Percentiles rank a stretch among this genome's conserved stretches.
Conservation (phyloP, 2,329 filamentous ascomycete species). For the Chrysoporthe austroafricana region DNA sequence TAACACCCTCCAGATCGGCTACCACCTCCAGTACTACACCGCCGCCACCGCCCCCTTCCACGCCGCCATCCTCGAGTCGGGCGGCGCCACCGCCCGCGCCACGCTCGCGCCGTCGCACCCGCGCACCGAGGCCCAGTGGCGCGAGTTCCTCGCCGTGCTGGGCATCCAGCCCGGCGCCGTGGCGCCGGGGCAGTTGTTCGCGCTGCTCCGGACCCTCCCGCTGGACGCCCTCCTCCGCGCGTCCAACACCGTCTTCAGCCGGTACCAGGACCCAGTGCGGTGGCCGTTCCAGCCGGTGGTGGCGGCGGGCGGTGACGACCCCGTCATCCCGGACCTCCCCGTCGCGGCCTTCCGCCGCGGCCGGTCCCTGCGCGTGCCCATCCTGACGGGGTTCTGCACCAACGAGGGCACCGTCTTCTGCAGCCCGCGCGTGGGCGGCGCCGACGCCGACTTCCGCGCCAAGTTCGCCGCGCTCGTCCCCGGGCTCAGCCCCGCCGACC, state of each 20-base stretch:
- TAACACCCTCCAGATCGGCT: slow-evolving; percentile 57
- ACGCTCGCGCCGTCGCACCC: slow-evolving; percentile 58
- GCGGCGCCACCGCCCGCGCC: slow-evolving; percentile 58
- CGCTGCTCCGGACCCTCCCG: slow-evolving; percentile 51
- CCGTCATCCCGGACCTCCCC: slow-evolving; percentile 61
- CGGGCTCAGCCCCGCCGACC: slow-evolving; percentile 53
- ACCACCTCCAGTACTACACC: slow-evolving; percentile 61
- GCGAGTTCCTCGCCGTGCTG: slow-evolving; percentile 56
- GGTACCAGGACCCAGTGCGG: slow-evolving; percentile 48
- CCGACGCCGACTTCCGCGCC: slow-evolving; percentile 54
- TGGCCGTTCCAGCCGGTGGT: slow-evolving; percentile 74
- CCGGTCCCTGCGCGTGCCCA: slow-evolving; percentile 58
- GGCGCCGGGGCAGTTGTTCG: slow-evolving; percentile 54
- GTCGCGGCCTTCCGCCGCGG: slow-evolving; percentile 61
- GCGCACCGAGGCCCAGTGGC: slow-evolving; percentile 59
- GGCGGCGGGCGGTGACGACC: slow-evolving; percentile 44
- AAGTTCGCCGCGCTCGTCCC: slow-evolving; percentile 69
- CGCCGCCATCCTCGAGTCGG: slow-evolving; percentile 61
- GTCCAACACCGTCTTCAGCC: slow-evolving; percentile 48
- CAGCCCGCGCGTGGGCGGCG: slow-evolving; percentile 47
- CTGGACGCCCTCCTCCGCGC: slow-evolving; percentile 44
- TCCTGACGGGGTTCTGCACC: slow-evolving; percentile 72
- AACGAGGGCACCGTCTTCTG: slow-evolving; percentile 72
- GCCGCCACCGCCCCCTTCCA: slow-evolving; percentile 50
- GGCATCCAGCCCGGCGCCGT: slow-evolving; percentile 48